Conservation (phyloP, 2,329 filamentous ascomycete genomes). For the Cladobotryum protrusum region DNA sequence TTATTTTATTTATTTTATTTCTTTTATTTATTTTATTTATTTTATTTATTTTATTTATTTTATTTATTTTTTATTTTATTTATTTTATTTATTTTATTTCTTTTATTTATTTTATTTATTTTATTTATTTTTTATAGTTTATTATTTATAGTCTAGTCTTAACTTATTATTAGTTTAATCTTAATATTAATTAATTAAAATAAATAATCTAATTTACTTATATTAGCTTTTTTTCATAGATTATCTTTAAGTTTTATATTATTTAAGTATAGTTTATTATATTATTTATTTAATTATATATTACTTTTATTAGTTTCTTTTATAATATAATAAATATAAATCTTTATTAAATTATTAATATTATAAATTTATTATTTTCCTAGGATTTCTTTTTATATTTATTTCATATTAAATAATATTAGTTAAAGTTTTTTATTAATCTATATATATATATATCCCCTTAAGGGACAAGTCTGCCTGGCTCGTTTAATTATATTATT, state of each 20-base stretch:
- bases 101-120: too few relatives aligned
- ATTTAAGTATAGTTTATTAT: background rate
- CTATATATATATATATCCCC: slow-evolving; percentile 1
- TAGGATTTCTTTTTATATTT: background rate
- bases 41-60: background rate
- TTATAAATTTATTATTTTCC: background rate
- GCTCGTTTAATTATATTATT: too few relatives aligned
- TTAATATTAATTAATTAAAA: background rate
- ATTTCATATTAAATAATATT: background rate
- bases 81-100: slow-evolving; percentile 1
- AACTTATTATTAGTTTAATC: background rate
- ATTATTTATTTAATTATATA: background rate
- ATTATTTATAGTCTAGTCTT: background rate
- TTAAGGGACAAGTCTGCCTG: too few relatives aligned
- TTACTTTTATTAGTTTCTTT: background rate
- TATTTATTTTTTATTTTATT: background rate
- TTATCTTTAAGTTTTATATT: background rate
- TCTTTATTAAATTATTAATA: background rate
- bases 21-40: background rate
- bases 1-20: background rate
- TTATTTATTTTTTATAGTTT: background rate
- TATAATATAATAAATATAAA: background rate
- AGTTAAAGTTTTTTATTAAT: background rate
- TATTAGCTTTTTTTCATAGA: background rate
- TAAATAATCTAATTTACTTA: background rate